phyloP scores from a whole-genome alignment of 129 eudicot genomes.

The Escallonia herrerae region DNA sequence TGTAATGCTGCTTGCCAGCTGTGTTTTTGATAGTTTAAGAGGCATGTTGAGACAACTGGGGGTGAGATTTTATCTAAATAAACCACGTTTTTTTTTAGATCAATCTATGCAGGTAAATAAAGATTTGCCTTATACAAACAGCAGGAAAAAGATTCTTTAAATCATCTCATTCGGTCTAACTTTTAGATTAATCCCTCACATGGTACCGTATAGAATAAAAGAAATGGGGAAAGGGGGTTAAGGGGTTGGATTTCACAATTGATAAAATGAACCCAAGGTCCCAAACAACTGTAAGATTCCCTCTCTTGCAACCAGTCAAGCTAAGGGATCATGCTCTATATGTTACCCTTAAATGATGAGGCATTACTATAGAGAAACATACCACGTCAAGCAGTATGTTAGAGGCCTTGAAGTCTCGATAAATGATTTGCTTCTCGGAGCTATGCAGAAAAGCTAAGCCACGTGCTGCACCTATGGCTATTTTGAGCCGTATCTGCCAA shows the following conservation, averaged over 20 bases:
- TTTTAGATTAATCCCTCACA: no score
- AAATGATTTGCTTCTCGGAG: conserved; percentile 62
- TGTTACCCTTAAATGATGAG: neutral
- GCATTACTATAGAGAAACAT: conserved; percentile 5
- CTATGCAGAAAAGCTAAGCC: conserved; percentile 69
- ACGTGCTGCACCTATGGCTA: conserved; percentile 77
- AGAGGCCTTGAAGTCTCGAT: conserved; percentile 76
- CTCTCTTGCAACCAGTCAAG: no score
- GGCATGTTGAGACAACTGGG: neutral
- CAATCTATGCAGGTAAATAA: no score
- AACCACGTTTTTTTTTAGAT: no score
- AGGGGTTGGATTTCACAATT: no score
- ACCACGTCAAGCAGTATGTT: conserved; percentile 87
- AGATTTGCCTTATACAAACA: no score
- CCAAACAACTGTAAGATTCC: no score
- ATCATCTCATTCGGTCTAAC: no score
- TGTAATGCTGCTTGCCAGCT: neutral
- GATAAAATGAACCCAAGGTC: no score
- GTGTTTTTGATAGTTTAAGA: neutral
- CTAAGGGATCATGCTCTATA: neutral
- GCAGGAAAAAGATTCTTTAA: no score
- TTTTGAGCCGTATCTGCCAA: conserved; percentile 65
- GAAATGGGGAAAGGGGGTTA: no score
- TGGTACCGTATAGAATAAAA: no score
- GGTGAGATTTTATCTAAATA: neutral